Percentiles rank a stretch among this genome's conserved stretches.
Evolutionary conservation across 179 eudicot genomes (phyloP).

Genomic region (Silene vulgaris): DNA sequence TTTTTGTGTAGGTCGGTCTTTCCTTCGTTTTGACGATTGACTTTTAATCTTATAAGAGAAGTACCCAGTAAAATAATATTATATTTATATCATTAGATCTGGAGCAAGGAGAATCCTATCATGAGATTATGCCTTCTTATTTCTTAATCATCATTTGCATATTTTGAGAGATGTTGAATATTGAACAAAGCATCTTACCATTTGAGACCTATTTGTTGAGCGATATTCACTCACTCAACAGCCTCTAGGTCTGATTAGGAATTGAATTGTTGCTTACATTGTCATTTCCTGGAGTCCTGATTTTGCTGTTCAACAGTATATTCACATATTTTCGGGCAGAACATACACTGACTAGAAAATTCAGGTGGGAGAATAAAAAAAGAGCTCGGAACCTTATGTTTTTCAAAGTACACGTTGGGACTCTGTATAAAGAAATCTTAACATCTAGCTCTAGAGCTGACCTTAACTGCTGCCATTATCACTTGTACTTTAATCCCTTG

Average conservation of each 20-base stretch:
- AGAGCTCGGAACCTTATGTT: no score
- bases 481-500: neutral
- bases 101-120: neutral
- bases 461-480: neutral
- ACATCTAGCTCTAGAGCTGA: constrained; percentile 1
- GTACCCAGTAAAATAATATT: neutral
- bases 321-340: neutral
- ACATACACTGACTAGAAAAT: neutral
- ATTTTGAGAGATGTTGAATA: constrained; percentile 1
- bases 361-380: neutral
- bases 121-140: neutral
- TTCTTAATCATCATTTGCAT: neutral
- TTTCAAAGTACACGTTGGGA: neutral
- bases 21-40: neutral
- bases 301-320: neutral
- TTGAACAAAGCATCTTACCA: neutral
- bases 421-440: neutral
- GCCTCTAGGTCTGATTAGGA: neutral
- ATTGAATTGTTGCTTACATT: neutral
- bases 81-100: neutral
- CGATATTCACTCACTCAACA: neutral
- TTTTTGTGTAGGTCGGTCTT: neutral
- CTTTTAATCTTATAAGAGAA: neutral
- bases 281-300: neutral
- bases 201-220: neutral